Evolutionary conservation across 352 stramenopile species (phyloP), one percentile per base, ranked within the genome.

Genomic region (Phytophthora capsici): DNA sequence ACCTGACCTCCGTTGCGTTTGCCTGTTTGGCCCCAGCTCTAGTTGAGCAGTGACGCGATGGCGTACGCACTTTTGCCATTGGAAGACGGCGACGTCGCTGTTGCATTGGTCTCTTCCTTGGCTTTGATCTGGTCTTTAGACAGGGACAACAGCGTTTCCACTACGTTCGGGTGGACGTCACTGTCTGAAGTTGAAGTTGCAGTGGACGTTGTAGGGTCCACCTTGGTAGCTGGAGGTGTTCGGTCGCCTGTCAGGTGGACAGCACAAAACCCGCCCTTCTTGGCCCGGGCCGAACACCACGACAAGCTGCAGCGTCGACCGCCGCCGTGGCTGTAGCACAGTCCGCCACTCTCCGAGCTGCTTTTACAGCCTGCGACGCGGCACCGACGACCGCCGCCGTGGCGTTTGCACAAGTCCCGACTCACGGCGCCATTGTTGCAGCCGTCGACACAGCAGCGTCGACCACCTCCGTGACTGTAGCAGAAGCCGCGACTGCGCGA

Each of bases 291-390:
- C 30, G 81, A 88, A 59, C 84, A 93, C 80, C 82, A 88, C 36
- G 74, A 73, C 10, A 93, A 68, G 20, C 70, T 86, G 63, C 84
- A 93, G 49, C 84, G 84, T 0, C 82, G 78, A 1, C 84, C 84
- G 22, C 84, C 84, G 13, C 84, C 84, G 55, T 93, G 84, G 51
- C 78, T 89, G 69, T 93, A 93, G 75, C 84, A 93, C 23, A 93
- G 57, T 0, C 84, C 84, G 7, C 84, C 84, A 40, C 82, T 91
- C 72, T 93, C 84, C 0, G 78, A 80, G 57, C 76, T 88, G 68
- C 80, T 90, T 67, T 89, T 91, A 69, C 82, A 93, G 50, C 80
- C 82, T 19, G 51, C 63, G 25, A 93, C 75, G 43, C 82, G 81
- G 61, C 84, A 93, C 1, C 84, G 82, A 2, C 84, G 80, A 1